These are phyloP conservation scores for Colletotrichum ledebouriae DNA, from an alignment of 2,329 filamentous ascomycete species.

Conservation along the genomic window DNA sequence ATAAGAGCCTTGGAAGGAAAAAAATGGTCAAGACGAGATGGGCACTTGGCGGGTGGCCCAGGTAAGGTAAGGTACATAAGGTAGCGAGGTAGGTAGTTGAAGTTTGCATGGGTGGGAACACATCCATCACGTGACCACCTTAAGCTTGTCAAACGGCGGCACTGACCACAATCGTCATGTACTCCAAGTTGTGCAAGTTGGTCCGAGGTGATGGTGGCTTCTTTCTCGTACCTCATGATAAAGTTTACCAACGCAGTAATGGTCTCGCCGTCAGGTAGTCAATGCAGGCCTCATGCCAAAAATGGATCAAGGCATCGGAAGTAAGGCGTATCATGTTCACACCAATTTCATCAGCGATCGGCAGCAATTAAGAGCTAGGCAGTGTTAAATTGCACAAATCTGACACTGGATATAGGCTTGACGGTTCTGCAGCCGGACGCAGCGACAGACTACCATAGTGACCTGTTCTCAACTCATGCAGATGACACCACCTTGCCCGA, in stretches of 20 bases:
- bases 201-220: no score
- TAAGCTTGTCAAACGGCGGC: neutral
- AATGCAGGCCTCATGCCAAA: no score
- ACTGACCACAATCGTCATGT: neutral
- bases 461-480: neutral
- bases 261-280: no score
- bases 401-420: conserved; percentile 1
- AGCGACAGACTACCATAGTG: neutral
- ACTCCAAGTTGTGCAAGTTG: no score
- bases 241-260: no score
- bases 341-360: no score
- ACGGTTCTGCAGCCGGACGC: conserved; percentile 7
- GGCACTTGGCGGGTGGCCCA: neutral
- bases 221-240: no score
- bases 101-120: neutral
- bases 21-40: neutral
- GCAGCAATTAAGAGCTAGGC: conserved; percentile 8
- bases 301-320: no score
- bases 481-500: conserved; percentile 22
- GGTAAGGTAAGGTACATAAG: neutral
- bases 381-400: conserved; percentile 18
- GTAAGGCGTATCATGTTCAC: neutral
- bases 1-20: no score
- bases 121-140: neutral
- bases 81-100: neutral